Base-by-base conservation (phyloP, 2,329 filamentous ascomycete species). In the Curvularia lunata region DNA sequence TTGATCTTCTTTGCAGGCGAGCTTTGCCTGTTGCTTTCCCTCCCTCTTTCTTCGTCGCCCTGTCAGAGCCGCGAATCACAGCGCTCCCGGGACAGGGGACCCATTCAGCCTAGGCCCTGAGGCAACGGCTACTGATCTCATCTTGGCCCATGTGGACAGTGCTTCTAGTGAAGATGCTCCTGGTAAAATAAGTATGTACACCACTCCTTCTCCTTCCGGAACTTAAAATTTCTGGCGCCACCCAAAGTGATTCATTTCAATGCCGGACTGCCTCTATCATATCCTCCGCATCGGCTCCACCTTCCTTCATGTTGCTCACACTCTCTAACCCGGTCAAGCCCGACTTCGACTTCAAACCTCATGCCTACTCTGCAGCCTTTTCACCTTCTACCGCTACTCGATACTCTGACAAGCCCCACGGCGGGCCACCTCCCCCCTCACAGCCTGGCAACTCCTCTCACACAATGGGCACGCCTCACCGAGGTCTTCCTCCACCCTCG, bases 401-500 rank as follows among this genome's bases (percentile, higher is more conserved):
- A 71, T 73, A 67, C 70, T 78, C 72, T 65, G 77, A 78, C 51
- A 75, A 75, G 64, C 69, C 75, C 61, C 73, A 75, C 68, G 71
- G 77, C 68, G 76, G 77, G 64, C 70, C 68, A 66, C 71, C 74
- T 59, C 72, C 69, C 60, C 71, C 69, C 59, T 70, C 78, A 72
- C 76, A 80, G 72, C 74, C 73, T 72, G 76, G 70, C 71, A 77
- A 75, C 74, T 73, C 70, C 59, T 74, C 73, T 64, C 72, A 72
- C 68, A 78, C 66, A 50, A 84, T 83, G 81, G 77, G 80, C 62
- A 81, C 79, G 52, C 78, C 81, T 67, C 82, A 84, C 73, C 78
- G 82, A 70, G 82, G 82, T 49, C 74, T 84, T 45, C 82, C 82
- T 72, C 82, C 81, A 61, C 82, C 82, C 28, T 79, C 81, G 63